Evolutionary conservation across 345 rosid species (phyloP).

Genomic region (Trapa bicornis): DNA sequence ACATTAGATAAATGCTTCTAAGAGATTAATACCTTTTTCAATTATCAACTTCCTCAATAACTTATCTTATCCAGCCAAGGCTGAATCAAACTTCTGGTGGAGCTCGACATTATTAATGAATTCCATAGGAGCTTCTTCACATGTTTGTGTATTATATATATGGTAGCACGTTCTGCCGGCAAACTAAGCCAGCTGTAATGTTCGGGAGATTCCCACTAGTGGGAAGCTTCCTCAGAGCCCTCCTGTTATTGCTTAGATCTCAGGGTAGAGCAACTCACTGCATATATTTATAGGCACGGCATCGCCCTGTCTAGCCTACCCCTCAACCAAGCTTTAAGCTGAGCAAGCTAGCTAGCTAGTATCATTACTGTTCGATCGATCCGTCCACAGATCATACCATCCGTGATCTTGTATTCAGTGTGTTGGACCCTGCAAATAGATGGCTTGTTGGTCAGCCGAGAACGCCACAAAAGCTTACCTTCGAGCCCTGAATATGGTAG

Average conservation of each 20-base stretch:
- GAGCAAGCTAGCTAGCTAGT: neutral
- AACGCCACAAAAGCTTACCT: slow-evolving; percentile 51
- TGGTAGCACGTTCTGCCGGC: neutral
- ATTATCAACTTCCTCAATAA: too few species aligned
- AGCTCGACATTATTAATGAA: too few species aligned
- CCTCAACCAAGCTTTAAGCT: neutral
- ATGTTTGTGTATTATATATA: neutral
- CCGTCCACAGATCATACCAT: neutral
- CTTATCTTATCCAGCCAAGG: too few species aligned
- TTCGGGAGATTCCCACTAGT: neutral
- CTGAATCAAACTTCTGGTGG: too few species aligned
- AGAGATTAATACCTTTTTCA: too few species aligned
- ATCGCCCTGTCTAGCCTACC: neutral
- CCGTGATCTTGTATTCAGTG: neutral
- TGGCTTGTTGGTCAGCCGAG: slow-evolving; percentile 41
- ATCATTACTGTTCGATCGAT: neutral
- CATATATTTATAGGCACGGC: neutral
- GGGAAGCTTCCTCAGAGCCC: slow-evolving; percentile 6
- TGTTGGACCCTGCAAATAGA: neutral
- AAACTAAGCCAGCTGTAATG: neutral
- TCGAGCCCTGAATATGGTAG: slow-evolving; percentile 34
- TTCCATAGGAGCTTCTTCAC: too few species aligned
- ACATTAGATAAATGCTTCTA: too few species aligned
- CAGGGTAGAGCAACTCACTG: neutral
- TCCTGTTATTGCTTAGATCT: neutral